A percentile compares a stretch with the other conserved stretches of the same genome.
Conservation (phyloP, 2,329 filamentous ascomycete genomes). For the Penicillium hesseltinei region DNA sequence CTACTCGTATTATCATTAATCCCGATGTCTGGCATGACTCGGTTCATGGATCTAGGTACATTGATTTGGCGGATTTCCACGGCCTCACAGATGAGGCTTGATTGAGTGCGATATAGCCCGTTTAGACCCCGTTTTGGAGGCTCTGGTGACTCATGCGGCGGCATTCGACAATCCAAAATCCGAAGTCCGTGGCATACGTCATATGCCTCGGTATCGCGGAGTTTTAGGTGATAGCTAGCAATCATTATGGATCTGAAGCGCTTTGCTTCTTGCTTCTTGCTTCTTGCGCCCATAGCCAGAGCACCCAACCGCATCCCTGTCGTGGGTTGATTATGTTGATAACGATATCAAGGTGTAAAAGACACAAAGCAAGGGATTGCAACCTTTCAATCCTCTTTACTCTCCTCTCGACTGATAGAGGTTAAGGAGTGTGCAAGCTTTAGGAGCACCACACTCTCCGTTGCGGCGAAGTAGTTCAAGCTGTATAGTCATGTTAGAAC, state of each 20-base stretch:
- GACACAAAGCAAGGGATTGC: background rate
- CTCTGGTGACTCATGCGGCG: background rate
- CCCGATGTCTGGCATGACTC: background rate
- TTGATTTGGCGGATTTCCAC: background rate
- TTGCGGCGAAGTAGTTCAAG: constrained; percentile 93
- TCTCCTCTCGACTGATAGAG: constrained; percentile 45
- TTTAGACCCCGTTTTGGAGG: background rate
- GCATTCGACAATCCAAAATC: background rate
- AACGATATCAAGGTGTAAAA: constrained; percentile 1
- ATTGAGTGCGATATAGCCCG: background rate
- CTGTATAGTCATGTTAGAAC: constrained; percentile 21
- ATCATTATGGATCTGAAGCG: background rate
- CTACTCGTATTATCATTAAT: constrained; percentile 12
- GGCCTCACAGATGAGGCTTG: background rate
- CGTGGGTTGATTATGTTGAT: background rate
- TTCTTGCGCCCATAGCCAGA: background rate
- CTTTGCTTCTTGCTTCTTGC: background rate
- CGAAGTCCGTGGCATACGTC: background rate
- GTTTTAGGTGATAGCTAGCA: background rate
- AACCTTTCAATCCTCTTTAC: constrained; percentile 1
- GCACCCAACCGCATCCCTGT: background rate
- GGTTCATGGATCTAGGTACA: background rate
- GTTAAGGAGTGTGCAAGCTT: constrained; percentile 59
- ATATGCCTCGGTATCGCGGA: background rate
- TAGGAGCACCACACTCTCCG: constrained; percentile 90